Evolutionary conservation across 2,329 filamentous ascomycete species (phyloP).

Genomic region (Fusarium circinatum): DNA sequence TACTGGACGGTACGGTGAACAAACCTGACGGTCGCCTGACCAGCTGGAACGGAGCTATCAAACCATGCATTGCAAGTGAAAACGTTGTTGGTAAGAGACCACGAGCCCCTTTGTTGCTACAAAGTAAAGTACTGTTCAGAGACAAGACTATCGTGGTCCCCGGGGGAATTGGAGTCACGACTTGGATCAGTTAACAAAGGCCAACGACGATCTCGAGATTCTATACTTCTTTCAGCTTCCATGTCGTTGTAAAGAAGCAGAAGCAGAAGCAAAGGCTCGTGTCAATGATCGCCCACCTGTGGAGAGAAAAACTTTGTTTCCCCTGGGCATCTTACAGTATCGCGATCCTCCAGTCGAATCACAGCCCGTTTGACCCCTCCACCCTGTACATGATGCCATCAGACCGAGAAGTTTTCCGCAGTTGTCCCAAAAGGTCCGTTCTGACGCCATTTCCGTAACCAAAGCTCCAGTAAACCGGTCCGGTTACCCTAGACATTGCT

Average conservation of each 20-base stretch:
- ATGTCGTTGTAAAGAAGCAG: background rate
- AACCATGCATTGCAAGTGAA: slow-evolving; percentile 26
- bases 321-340: slow-evolving; percentile 24
- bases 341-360: slow-evolving; percentile 33
- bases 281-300: background rate
- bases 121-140: background rate
- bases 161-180: background rate
- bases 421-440: slow-evolving; percentile 19
- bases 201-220: background rate
- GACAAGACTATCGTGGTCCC: background rate
- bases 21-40: slow-evolving; percentile 32
- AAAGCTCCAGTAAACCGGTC: slow-evolving; percentile 29
- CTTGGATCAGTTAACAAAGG: background rate
- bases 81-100: background rate
- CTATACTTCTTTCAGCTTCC: background rate
- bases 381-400: slow-evolving; percentile 37
- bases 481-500: slow-evolving; percentile 29
- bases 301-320: slow-evolving; percentile 25
- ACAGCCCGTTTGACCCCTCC: slow-evolving; percentile 23
- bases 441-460: slow-evolving; percentile 40
- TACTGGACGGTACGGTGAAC: slow-evolving; percentile 38
- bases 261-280: slow-evolving; percentile 12
- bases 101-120: background rate
- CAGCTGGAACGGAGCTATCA: slow-evolving; percentile 21
- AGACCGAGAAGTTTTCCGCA: slow-evolving; percentile 19